Conservation (phyloP, 768 basidiomycete species). For the Kwoniella pini region DNA sequence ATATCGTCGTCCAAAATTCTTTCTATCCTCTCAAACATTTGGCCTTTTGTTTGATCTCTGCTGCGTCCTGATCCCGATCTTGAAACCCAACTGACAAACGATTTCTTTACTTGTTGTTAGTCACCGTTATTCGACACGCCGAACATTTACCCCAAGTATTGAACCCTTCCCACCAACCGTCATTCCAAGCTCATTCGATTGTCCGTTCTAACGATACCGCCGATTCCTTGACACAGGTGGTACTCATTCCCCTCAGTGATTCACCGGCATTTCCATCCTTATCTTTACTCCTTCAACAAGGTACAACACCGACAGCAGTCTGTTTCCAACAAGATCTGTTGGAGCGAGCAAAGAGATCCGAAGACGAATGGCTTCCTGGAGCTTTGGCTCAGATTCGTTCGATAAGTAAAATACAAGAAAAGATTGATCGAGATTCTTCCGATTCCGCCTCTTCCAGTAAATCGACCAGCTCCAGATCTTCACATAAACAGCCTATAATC, state of each 20-base stretch:
- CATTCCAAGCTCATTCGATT: slow-evolving; percentile 26
- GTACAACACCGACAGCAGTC: slow-evolving; percentile 52
- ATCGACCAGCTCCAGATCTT: not conserved
- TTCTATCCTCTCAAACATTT: not conserved
- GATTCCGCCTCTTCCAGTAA: not conserved
- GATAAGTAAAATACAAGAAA: slow-evolving; percentile 33
- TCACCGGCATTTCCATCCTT: slow-evolving; percentile 51
- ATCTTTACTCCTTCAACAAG: slow-evolving; percentile 47
- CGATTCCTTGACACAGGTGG: slow-evolving; percentile 33
- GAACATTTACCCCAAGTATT: slow-evolving; percentile 39
- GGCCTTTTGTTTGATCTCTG: too few species aligned
- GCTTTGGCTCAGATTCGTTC: slow-evolving; percentile 43
- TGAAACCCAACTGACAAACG: slow-evolving; percentile 8
- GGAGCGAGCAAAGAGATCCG: slow-evolving; percentile 47
- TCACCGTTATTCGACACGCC: slow-evolving; percentile 45
- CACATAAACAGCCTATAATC: slow-evolving; percentile 30
- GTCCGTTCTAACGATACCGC: slow-evolving; percentile 24
- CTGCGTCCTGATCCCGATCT: not conserved
- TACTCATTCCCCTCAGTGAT: slow-evolving; percentile 52
- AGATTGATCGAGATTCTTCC: not conserved
- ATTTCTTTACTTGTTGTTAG: slow-evolving; percentile 13
- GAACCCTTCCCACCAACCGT: slow-evolving; percentile 12
- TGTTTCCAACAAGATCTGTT: slow-evolving; percentile 54
- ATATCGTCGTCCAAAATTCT: too few species aligned
- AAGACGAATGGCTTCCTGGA: slow-evolving; percentile 51